Conservation (phyloP, 345 rosid genomes). For the Carallia pectinifolia region DNA sequence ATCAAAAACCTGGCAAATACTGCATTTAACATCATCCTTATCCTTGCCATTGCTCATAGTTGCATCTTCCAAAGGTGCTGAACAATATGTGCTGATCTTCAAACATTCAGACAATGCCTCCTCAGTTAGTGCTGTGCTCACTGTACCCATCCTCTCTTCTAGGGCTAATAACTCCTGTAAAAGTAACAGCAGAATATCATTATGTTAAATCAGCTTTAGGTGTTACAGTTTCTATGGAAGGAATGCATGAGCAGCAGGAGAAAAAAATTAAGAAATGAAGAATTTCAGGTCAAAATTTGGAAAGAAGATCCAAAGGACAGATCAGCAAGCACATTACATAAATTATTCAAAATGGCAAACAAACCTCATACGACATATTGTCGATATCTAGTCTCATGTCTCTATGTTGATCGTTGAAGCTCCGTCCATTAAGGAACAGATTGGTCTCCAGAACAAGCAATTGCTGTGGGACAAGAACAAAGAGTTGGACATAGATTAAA, state of each 20-base stretch:
- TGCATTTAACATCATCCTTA: constrained; percentile 71
- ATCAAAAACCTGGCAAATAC: constrained; percentile 79
- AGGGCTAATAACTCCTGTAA: constrained; percentile 85
- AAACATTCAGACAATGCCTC: constrained; percentile 73
- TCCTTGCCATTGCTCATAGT: constrained; percentile 22
- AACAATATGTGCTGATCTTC: constrained; percentile 50
- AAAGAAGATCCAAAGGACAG: not conserved
- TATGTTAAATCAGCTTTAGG: not conserved
- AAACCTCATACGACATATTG: constrained; percentile 95
- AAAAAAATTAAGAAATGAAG: not conserved
- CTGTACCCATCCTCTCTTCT: constrained; percentile 93
- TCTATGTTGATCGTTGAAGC: constrained; percentile 80
- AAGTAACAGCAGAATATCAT: constrained; percentile 9
- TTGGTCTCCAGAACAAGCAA: constrained; percentile 75
- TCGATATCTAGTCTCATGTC: constrained; percentile 97
- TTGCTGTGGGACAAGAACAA: constrained; percentile 57
- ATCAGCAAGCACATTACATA: not conserved
- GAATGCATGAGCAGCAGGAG: not conserved
- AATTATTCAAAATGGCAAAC: constrained; percentile 18
- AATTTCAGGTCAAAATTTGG: not conserved
- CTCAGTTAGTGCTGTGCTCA: constrained; percentile 91
- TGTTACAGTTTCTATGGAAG: not conserved
- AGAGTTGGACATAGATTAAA: constrained; percentile 3
- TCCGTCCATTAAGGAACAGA: constrained; percentile 65
- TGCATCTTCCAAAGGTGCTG: constrained; percentile 30